Evolutionary conservation across 805 yeast species (phyloP).

Genomic region (Lipomyces lipofer): DNA sequence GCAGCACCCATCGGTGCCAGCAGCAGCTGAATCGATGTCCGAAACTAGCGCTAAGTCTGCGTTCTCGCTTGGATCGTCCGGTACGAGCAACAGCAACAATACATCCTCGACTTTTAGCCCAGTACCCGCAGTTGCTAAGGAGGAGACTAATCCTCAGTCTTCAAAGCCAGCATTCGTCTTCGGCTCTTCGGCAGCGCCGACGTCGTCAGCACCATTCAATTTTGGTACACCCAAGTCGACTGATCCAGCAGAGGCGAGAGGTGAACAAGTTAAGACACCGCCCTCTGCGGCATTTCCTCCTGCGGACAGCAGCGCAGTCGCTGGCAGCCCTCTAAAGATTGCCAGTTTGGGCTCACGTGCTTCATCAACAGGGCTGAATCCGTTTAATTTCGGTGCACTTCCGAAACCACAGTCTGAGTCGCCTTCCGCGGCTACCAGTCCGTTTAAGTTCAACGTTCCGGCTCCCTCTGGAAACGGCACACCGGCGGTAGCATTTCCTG

Average conservation of each 20-base stretch:
- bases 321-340: constrained; percentile 21
- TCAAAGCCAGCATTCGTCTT: constrained; percentile 4
- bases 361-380: constrained; percentile 2
- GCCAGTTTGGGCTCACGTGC: constrained; percentile 13
- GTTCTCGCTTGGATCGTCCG: constrained; percentile 4
- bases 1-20: neutral
- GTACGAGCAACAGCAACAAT: neutral
- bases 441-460: constrained; percentile 26
- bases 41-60: neutral
- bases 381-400: neutral
- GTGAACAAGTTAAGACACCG: neutral
- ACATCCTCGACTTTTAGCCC: neutral
- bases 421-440: neutral
- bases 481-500: neutral
- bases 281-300: constrained; percentile 19
- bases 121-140: neutral
- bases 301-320: neutral
- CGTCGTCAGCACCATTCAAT: neutral
- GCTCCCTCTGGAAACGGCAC: constrained; percentile 11
- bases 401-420: neutral
- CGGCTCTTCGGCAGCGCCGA: neutral
- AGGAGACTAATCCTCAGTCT: neutral
- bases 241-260: neutral
- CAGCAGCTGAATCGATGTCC: neutral
- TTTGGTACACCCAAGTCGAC: constrained; percentile 1